Base-by-base conservation (phyloP, 495 filamentous ascomycete species). In the Sordaria brevicollis region DNA sequence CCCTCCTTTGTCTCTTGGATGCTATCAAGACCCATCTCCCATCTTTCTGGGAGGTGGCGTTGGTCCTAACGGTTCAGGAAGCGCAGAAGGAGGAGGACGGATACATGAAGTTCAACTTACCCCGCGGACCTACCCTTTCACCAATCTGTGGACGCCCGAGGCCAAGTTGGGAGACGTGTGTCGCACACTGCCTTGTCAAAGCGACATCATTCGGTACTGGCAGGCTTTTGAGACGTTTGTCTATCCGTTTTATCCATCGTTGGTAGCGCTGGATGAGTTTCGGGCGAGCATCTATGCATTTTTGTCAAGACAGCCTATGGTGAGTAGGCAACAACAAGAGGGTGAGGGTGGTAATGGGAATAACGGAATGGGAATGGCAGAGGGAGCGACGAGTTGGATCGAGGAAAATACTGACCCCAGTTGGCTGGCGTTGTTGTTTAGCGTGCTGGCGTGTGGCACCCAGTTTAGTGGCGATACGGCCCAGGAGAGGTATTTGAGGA, bases 161-260 rank as follows among this genome's bases (percentile, higher is more conserved):
- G 67, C 67, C 3, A 65, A 41, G 13, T 17, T 68, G 10, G 35
- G 13, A 7, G 67, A 68, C n/a, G 67, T 68, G 11, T 68, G 67
- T 62, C 21, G 67, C 25, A 68, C 67, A 2, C 5, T 68, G 2
- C 67, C 67, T 0, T 31, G 31, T n/a, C 29, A 62, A 11, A 25
- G 17, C 19, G 67, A 68, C 4, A 68, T 68, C 1, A 62, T 68
- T 5, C 67, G 67, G 25, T 68, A 68, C 9, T 68, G 67, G 67
- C 67, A 68, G 25, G 67, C 33, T 31, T 68, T 68, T 3, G 67
- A 68, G 67, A 62, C 67, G 25, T 68, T 10, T 21, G 67, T 68
- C 4, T 39, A 54, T n/a, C 67, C 67, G 25, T 68, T 62, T 31
- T 68, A 68, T 34, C 67, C 67, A 4, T 13, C 35, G 4, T 36